A percentile compares a stretch with the other conserved stretches of the same genome.
Evolutionary conservation across 2,329 filamentous ascomycete genomes (phyloP).

Genomic region (Aspergillus floridensis): DNA sequence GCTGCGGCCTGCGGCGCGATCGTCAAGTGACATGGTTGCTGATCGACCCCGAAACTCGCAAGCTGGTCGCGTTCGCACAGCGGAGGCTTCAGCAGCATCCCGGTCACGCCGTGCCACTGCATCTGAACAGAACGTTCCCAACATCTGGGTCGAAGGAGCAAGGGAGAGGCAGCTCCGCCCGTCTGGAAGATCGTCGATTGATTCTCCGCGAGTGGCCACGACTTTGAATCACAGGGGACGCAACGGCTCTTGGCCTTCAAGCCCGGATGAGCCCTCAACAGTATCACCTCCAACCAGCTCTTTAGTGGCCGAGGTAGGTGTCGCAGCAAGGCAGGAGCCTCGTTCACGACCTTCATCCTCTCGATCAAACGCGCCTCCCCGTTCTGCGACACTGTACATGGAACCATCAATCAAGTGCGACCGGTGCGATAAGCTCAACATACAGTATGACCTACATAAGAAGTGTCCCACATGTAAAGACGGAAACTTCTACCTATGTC

Average conservation of each 20-base stretch:
- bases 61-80: constrained; percentile 20
- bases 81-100: constrained; percentile 22
- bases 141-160: constrained; percentile 22
- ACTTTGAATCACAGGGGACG: constrained; percentile 16
- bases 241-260: constrained; percentile 7
- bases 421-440: constrained; percentile 66
- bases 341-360: constrained; percentile 34
- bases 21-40: constrained; percentile 37
- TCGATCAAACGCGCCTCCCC: constrained; percentile 25
- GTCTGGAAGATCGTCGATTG: constrained; percentile 23
- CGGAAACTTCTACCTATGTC: constrained; percentile 75
- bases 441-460: constrained; percentile 85
- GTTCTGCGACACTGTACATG: constrained; percentile 46
- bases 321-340: constrained; percentile 21
- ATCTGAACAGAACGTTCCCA: constrained; percentile 30
- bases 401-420: constrained; percentile 75
- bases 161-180: constrained; percentile 25
- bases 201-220: constrained; percentile 22
- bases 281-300: constrained; percentile 12
- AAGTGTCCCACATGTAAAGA: constrained; percentile 69
- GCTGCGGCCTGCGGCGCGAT: constrained; percentile 32
- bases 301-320: constrained; percentile 12
- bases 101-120: constrained; percentile 34
- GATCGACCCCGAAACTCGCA: constrained; percentile 31
- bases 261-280: constrained; percentile 14